Evolutionary conservation across 1,139 yeast genomes (phyloP), one percentile per base, ranked within the genome.

Genomic region (Arxiozyma bovina): DNA sequence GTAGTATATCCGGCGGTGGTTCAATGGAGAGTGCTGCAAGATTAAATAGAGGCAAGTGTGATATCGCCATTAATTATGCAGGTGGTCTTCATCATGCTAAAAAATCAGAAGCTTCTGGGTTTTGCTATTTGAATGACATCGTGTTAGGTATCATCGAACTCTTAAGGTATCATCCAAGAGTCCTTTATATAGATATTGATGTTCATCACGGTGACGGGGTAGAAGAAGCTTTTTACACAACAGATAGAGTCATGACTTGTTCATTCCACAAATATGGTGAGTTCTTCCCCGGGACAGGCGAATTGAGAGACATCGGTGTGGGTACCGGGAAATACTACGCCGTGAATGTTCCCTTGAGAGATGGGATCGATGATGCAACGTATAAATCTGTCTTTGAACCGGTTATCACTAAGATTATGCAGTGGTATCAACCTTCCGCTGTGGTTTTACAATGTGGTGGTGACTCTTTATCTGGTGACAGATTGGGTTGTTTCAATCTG

Each of bases 151-250:
- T 93, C 57, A 82, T 93, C 63, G 96, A 93, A 69, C 77, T 93
- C 59, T 76, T 93, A 63, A 76, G 97, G 55, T 90, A 89, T 68
- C 96, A 93, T 72, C 96, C 96, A 50, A 78, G 98, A 62, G 98
- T 93, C n/a, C 76, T 93, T 62, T 93, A 93, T 69, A 86, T 93
- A 60, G 99, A 93, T 70, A 93, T 90, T 59, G 99, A 93, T 71
- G 89, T 93, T 23, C 99, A 93, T 69, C 99, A 93, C 67, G 99
- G 99, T 55, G 99, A 93, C 71, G 99, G 98, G 60, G 99, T 93
- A 38, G 97, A 93, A 71, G 98, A 93, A 70, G 98, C 98, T 0
- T 93, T 93, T 67, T 93, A 91, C 71, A 84, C 96, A 12, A 90
- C 97, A 5, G 98, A 93, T 70, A 76, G 98, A 61, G 99, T 93